phyloP scores from a whole-genome alignment of 164 flowering plant genomes.

The Buxus sempervirens region DNA sequence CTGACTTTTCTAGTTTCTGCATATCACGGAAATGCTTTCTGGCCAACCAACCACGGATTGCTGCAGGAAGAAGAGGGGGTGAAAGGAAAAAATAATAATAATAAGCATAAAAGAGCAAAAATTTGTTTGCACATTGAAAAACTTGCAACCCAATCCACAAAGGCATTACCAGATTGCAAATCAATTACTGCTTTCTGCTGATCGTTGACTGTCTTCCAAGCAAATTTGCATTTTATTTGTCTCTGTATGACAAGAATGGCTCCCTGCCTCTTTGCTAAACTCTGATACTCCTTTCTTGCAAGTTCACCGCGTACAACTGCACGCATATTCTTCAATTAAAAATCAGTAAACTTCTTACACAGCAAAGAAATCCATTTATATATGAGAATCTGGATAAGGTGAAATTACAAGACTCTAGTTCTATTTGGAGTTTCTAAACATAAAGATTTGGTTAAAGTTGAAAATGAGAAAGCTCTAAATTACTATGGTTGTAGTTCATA shows the following conservation, averaged over 20 bases:
- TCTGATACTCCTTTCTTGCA: conserved; percentile 40
- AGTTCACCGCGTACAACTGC: conserved; percentile 77
- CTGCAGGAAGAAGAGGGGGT: conserved; percentile 29
- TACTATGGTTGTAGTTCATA: neutral
- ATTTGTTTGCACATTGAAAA: neutral
- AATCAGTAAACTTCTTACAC: neutral
- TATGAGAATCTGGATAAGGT: neutral
- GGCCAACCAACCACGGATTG: conserved; percentile 68
- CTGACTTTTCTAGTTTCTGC: conserved; percentile 25
- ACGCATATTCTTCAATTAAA: conserved; percentile 2
- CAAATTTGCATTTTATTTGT: conserved; percentile 23
- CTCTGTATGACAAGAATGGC: conserved; percentile 25
- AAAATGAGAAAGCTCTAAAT: neutral
- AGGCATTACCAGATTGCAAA: conserved; percentile 65
- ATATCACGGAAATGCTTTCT: conserved; percentile 36
- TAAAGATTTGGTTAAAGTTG: too few species aligned
- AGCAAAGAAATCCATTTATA: neutral
- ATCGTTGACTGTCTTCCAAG: conserved; percentile 27
- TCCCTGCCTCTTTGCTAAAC: conserved; percentile 17
- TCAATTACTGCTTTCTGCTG: conserved; percentile 41
- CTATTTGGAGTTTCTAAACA: neutral
- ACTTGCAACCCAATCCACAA: neutral
- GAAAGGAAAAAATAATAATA: neutral
- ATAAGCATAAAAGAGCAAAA: neutral
- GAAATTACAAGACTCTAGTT: neutral